Evolutionary conservation across 345 rosid genomes (phyloP), one percentile per base, ranked within the genome.

Genomic region (Gossypium bickii): DNA sequence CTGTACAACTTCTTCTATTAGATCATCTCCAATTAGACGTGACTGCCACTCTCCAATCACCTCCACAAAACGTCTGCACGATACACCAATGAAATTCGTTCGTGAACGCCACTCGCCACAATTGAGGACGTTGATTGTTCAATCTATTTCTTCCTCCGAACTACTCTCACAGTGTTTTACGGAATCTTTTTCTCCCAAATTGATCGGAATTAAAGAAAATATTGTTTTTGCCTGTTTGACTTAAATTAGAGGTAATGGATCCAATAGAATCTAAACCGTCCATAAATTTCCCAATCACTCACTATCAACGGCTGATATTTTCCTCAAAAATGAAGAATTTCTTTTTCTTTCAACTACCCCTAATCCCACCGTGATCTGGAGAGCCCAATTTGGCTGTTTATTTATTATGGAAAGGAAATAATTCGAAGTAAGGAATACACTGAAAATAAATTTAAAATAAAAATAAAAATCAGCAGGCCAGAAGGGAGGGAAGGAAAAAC

Each of bases 301-400:
- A 4, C 65, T 49, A 1, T 52, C n/a, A 59, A 77, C 81, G 82
- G 81, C 27, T 18, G 10, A 71, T 74, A 81, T 83, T 29, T 51
- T 18, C 9, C 29, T 5, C 41, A 8, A 12, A 61, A 17, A 38
- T 45, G 22, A 45, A 45, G 2, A 38, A 55, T 2, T 12, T 52
- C 48, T 57, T 18, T 45, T 47, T 4, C 7, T 51, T 51, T 16
- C 4, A 49, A 68, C 58, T 0, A 6, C 43, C 17, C 27, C n/a
- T 22, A 24, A 45, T 24, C 58, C 76, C 47, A 73, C 76, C 24
- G 68, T 34, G 60, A 47, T 73, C 27, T 60, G 41, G 41, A 60
- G 15, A 6, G 4, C 27, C 43, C 43, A 12, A 27, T 13, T 38
- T 17, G 4, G 25, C 25, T 9, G 1, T 55, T 7, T 55, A 55